A percentile compares a stretch with the other conserved stretches of the same genome.
These are phyloP conservation scores for Pseudogymnoascus sp. DNA, from an alignment of 2,329 filamentous ascomycete genomes.

Conservation along the genomic window DNA sequence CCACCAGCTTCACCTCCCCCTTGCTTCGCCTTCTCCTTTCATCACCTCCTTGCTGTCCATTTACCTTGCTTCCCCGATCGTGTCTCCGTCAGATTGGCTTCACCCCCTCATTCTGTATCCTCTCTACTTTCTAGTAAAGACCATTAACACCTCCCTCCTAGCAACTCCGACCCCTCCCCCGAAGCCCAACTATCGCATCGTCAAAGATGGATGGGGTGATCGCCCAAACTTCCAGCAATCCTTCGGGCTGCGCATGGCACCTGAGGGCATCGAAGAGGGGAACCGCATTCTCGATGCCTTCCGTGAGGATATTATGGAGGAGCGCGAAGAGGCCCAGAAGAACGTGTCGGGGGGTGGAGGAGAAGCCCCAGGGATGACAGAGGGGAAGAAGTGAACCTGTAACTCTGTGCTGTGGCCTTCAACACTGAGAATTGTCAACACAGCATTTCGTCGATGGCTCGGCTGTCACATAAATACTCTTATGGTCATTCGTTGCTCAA, in stretches of 20 bases:
- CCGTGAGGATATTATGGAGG: not conserved
- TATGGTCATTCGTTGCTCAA: not conserved
- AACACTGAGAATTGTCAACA: not conserved
- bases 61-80: not conserved
- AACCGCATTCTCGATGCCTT: not conserved
- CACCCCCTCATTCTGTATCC: not conserved
- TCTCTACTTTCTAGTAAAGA: not conserved
- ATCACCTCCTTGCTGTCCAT: no score
- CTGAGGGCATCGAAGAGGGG: not conserved
- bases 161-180: not conserved
- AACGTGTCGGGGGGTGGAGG: not conserved
- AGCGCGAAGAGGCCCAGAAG: not conserved
- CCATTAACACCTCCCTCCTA: not conserved
- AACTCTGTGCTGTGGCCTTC: not conserved
- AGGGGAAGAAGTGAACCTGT: not conserved
- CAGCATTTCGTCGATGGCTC: not conserved
- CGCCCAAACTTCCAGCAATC: not conserved
- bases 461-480: no score
- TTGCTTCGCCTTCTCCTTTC: not conserved
- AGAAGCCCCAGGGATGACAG: not conserved
- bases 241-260: conserved; percentile 3
- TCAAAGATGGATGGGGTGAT: conserved; percentile 4
- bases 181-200: not conserved
- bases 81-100: not conserved
- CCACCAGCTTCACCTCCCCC: not conserved